Evolutionary conservation across 768 basidiomycete species (phyloP).

Genomic region (Lactarius akahatsu): DNA sequence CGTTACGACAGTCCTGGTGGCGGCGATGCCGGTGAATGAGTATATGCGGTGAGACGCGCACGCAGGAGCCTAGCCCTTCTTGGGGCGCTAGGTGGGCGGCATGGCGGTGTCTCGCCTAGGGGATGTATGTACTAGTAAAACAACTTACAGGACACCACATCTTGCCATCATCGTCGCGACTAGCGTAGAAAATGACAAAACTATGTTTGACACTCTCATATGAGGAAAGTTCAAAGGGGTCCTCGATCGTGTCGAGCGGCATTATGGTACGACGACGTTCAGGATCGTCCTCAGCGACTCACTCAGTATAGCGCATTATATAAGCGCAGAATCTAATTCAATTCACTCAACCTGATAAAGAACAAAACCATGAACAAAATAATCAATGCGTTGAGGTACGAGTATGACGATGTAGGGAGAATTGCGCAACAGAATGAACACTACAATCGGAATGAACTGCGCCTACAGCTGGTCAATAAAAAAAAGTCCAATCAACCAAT

Average conservation of each 20-base stretch:
- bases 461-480: constrained; percentile 3
- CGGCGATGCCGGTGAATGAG: constrained; percentile 16
- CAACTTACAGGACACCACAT: constrained; percentile 70
- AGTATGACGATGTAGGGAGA: neutral
- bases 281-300: neutral
- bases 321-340: neutral
- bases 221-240: constrained; percentile 42
- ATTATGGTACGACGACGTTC: constrained; percentile 7
- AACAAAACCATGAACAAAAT: neutral
- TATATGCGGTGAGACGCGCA: constrained; percentile 22
- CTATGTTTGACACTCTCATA: constrained; percentile 46
- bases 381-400: neutral
- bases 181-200: constrained; percentile 71
- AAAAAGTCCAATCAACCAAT: constrained; percentile 11
- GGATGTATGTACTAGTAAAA: neutral
- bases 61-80: neutral
- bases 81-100: neutral
- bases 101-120: constrained; percentile 7
- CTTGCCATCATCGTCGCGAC: constrained; percentile 53
- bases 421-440: neutral
- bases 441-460: constrained; percentile 4
- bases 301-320: neutral
- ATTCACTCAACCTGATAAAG: neutral
- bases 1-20: constrained; percentile 60
- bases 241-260: constrained; percentile 25